phyloP scores from a whole-genome alignment of 805 yeast species.

The Suhomyces canberraensis region DNA sequence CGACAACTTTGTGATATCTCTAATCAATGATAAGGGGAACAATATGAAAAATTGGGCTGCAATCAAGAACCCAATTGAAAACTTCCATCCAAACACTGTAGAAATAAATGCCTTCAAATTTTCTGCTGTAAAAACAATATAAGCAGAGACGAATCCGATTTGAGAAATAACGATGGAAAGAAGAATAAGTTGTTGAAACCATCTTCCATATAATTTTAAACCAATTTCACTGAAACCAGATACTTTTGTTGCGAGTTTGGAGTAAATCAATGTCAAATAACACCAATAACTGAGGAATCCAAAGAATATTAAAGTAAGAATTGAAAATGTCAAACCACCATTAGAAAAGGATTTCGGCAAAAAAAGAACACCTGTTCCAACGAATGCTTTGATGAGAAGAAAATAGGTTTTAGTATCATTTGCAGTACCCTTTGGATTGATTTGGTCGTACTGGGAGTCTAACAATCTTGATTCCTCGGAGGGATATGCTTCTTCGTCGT shows the following conservation, averaged over 20 bases:
- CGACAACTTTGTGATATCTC: slow-evolving; percentile 75
- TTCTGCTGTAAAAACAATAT: slow-evolving; percentile 74
- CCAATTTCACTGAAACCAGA: slow-evolving; percentile 83
- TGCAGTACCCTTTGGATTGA: slow-evolving; percentile 56
- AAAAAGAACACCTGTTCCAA: slow-evolving; percentile 74
- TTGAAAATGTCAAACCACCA: slow-evolving; percentile 68
- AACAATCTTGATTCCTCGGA: slow-evolving; percentile 4
- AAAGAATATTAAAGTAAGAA: slow-evolving; percentile 50
- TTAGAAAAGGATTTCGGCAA: slow-evolving; percentile 67
- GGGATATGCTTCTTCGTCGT: slow-evolving; percentile 1
- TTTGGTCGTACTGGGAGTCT: slow-evolving; percentile 5
- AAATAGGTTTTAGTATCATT: slow-evolving; percentile 71
- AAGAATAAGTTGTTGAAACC: slow-evolving; percentile 63
- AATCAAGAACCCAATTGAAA: slow-evolving; percentile 44
- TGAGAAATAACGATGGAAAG: slow-evolving; percentile 67
- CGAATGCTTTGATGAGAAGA: slow-evolving; percentile 66
- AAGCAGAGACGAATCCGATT: slow-evolving; percentile 78
- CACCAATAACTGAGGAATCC: slow-evolving; percentile 78
- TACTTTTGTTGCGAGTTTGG: slow-evolving; percentile 59
- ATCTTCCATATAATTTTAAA: slow-evolving; percentile 54
- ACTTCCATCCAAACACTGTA: slow-evolving; percentile 45
- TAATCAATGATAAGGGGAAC: slow-evolving; percentile 65
- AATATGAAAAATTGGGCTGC: slow-evolving; percentile 54
- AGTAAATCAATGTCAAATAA: slow-evolving; percentile 57
- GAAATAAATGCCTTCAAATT: slow-evolving; percentile 61